Conservation (phyloP, 345 rosid species). For the Sisymbrium irio region DNA sequence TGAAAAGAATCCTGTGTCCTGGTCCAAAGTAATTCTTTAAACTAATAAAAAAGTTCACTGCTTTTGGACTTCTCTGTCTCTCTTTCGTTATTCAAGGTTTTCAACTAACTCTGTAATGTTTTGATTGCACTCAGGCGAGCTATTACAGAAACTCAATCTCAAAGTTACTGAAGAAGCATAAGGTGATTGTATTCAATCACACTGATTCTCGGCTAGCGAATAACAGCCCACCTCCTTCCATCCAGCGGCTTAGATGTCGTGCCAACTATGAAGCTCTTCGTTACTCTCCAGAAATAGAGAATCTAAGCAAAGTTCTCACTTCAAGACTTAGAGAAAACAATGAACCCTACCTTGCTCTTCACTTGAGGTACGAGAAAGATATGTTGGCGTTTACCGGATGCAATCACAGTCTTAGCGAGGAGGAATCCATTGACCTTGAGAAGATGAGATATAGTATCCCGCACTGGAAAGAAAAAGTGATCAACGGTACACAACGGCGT, state of each 20-base stretch:
- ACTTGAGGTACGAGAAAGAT: slow-evolving; percentile 83
- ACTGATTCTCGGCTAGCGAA: slow-evolving; percentile 65
- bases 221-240: slow-evolving; percentile 48
- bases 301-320: slow-evolving; percentile 50
- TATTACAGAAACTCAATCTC: slow-evolving; percentile 49
- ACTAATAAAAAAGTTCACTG: not conserved
- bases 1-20: slow-evolving; percentile 54
- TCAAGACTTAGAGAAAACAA: slow-evolving; percentile 42
- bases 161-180: slow-evolving; percentile 43
- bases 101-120: slow-evolving; percentile 14
- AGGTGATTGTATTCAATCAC: slow-evolving; percentile 56
- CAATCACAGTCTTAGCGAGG: slow-evolving; percentile 53
- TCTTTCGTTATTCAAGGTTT: not conserved
- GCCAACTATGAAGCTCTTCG: slow-evolving; percentile 66
- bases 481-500: slow-evolving; percentile 44
- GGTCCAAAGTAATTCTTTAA: slow-evolving; percentile 52
- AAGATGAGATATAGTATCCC: slow-evolving; percentile 42
- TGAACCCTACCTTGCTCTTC: slow-evolving; percentile 61
- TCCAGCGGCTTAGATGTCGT: slow-evolving; percentile 69
- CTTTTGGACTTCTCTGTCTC: not conserved
- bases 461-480: slow-evolving; percentile 66
- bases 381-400: slow-evolving; percentile 82
- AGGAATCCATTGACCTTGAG: slow-evolving; percentile 45
- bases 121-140: slow-evolving; percentile 38
- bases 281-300: slow-evolving; percentile 43